Conservation (phyloP, 371 early-diverging fungal genomes). For the Haplosporangium sp. region DNA sequence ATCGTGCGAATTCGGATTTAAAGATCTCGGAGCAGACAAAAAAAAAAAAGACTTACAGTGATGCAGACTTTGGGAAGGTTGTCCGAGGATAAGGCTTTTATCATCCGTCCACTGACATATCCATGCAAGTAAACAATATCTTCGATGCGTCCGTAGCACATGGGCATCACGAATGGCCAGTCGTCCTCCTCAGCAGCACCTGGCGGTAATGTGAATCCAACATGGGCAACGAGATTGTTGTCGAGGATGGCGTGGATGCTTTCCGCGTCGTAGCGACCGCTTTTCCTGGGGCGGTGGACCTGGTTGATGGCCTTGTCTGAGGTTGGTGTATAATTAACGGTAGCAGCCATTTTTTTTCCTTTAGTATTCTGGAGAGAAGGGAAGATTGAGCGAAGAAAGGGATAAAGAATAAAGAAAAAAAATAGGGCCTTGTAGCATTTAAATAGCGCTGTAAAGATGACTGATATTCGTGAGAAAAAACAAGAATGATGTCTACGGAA, state of each 20-base stretch:
- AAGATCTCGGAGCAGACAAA: neutral
- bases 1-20: neutral
- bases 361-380: neutral
- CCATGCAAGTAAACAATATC: conserved; percentile 59
- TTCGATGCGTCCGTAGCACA: conserved; percentile 58
- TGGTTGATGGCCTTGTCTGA: conserved; percentile 50
- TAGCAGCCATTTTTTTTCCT: neutral
- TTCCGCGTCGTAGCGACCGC: conserved; percentile 55
- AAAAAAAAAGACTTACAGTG: conserved; percentile 35
- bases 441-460: too few relatives aligned
- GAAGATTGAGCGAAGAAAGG: neutral
- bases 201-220: conserved; percentile 57
- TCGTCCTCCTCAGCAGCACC: conserved; percentile 56
- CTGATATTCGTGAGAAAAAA: neutral
- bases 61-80: conserved; percentile 48
- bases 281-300: conserved; percentile 48
- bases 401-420: conserved; percentile 3
- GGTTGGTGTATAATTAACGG: conserved; percentile 31
- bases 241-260: conserved; percentile 53
- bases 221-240: conserved; percentile 56
- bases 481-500: neutral
- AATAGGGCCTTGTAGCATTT: too few relatives aligned
- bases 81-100: conserved; percentile 54
- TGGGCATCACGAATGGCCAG: conserved; percentile 61
- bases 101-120: conserved; percentile 57